A percentile compares a stretch with the other conserved stretches of the same genome.
phyloP scores from a whole-genome alignment of 1,284 basidiomycete genomes.

The Ustilago loliicola region DNA sequence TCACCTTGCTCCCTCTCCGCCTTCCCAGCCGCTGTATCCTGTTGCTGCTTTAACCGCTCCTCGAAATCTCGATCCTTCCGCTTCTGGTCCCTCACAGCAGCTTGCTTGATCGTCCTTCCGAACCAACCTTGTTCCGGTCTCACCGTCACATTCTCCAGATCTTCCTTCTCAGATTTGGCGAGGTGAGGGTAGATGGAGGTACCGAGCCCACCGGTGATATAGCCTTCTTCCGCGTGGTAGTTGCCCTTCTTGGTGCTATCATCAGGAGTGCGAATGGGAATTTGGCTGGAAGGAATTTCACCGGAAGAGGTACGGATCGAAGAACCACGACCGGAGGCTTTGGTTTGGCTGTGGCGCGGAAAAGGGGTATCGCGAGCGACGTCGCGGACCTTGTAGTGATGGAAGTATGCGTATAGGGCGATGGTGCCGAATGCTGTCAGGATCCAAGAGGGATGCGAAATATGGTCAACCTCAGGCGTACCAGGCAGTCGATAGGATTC shows the following conservation, averaged over 20 bases:
- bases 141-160: conserved; percentile 28
- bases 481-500: background rate
- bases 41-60: conserved; percentile 6
- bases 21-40: background rate
- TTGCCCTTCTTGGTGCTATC: background rate
- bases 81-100: conserved; percentile 25
- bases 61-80: conserved; percentile 17
- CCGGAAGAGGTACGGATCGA: conserved; percentile 10
- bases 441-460: background rate
- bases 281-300: conserved; percentile 2
- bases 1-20: conserved; percentile 10
- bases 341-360: conserved; percentile 25
- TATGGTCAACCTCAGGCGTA: no score
- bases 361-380: conserved; percentile 13
- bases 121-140: conserved; percentile 11
- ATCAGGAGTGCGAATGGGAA: background rate
- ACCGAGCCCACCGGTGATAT: conserved; percentile 18
- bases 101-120: conserved; percentile 40
- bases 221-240: conserved; percentile 30
- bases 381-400: conserved; percentile 21
- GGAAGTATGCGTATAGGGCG: conserved; percentile 38
- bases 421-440: conserved; percentile 31
- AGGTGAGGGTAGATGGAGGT: conserved; percentile 19
- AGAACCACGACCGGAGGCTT: conserved; percentile 27
- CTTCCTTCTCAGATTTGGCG: conserved; percentile 14